Conservation (phyloP, 805 yeast genomes). For the Hagleromyces aurorensis region DNA sequence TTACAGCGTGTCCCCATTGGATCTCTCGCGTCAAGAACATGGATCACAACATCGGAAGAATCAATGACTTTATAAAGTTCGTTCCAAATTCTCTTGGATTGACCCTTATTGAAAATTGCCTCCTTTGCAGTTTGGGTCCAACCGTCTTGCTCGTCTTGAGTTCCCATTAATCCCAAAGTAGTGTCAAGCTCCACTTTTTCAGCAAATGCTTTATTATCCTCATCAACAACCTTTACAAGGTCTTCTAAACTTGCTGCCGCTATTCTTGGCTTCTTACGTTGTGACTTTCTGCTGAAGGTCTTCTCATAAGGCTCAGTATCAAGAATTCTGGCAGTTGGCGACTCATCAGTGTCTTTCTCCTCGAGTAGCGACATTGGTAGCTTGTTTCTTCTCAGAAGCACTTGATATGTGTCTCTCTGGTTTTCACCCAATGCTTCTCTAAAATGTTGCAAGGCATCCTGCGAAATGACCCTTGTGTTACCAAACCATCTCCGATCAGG, state of each 20-base stretch:
- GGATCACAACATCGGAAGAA: slow-evolving; percentile 94
- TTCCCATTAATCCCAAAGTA: slow-evolving; percentile 77
- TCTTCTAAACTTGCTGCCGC: slow-evolving; percentile 76
- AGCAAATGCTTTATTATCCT: slow-evolving; percentile 51
- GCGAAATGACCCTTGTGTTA: slow-evolving; percentile 93
- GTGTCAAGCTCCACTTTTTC: slow-evolving; percentile 72
- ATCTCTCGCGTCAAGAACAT: slow-evolving; percentile 95
- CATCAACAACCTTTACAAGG: slow-evolving; percentile 49
- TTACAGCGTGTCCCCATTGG: slow-evolving; percentile 94
- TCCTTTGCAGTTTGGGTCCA: slow-evolving; percentile 89
- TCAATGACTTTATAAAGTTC: slow-evolving; percentile 95
- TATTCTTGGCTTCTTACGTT: slow-evolving; percentile 81
- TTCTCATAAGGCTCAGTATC: slow-evolving; percentile 79
- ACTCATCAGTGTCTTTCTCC: slow-evolving; percentile 68
- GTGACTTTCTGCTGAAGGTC: slow-evolving; percentile 93
- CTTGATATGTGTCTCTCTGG: slow-evolving; percentile 76
- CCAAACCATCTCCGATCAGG: slow-evolving; percentile 98
- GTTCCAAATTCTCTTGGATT: slow-evolving; percentile 97
- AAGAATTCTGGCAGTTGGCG: slow-evolving; percentile 71
- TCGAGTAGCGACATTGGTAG: slow-evolving; percentile 92
- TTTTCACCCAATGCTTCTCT: slow-evolving; percentile 89
- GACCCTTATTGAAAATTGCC: slow-evolving; percentile 93
- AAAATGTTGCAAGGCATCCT: slow-evolving; percentile 90
- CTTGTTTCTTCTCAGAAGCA: slow-evolving; percentile 78
- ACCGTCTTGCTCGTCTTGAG: slow-evolving; percentile 57